Base-by-base conservation (phyloP, 2,329 filamentous ascomycete genomes). In the Colletotrichum lupini region DNA sequence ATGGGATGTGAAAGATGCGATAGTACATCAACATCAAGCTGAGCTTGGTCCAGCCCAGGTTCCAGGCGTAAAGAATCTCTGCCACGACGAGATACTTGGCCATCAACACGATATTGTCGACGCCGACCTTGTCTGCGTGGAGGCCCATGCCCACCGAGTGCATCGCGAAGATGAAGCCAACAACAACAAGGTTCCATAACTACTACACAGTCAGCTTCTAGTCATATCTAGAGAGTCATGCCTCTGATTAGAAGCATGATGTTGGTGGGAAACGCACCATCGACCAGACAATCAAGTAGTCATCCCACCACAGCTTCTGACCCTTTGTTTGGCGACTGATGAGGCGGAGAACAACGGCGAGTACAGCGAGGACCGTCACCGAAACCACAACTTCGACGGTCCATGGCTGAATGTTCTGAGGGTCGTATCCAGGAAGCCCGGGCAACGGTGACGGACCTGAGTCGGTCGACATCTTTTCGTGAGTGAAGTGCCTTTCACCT, bases 11-110 rank as follows among this genome's bases (percentile, higher is more conserved):
- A 77, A 89, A 89, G 74, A 89, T 87, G 76, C 86, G 86, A 76
- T 83, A 83, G 80, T 88, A 89, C 85, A 89, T 87, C 55, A 88
- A 78, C 57, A 89, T 76, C 26, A 89, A 80, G 63, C 84, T 84
- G 16, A 88, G 67, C 75, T 88, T 89, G n/a, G 86, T 86, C 79
- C 86, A 83, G 52, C 83, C 85, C 4, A 88, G 78, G 35, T 85
- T 87, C 76, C 82, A 87, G 30, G 81, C 84, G 75, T 88, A 88
- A 52, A 87, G 78, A 67, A 87, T 81, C 76, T 87, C 86, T 26
- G 84, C 85, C 12, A 85, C 83, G 14, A 88, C 77, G 6, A 88
- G 81, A 76, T 84, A 83, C 78, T 88, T 86, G 14, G 83, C 82
- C 79, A 86, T 84, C 77, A 82, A 78, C 59, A 85, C 81, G 28